Base-by-base conservation (phyloP, 2,329 filamentous ascomycete species). In the Samsoniella hepiali region DNA sequence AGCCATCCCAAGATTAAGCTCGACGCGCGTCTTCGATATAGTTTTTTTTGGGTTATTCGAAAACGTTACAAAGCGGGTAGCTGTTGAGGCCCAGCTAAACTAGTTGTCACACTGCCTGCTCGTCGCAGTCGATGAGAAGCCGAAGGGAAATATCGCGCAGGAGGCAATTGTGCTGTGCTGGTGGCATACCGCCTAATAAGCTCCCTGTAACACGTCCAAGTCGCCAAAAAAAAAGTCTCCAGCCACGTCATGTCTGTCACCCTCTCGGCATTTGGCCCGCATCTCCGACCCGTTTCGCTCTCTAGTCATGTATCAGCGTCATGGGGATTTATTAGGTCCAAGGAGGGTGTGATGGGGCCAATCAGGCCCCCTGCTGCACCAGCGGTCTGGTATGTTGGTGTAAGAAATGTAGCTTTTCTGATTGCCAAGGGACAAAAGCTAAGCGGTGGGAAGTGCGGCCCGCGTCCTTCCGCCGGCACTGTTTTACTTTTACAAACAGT, bases 361-460 rank as follows among this genome's bases (percentile, higher is more conserved):
- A 45, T 45, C 22, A 61, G 49, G 22, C 45, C n/a, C 17, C 15
- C n/a, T 42, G 34, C 8, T 38, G 8, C 27, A 44, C 17, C 49
- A 8, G 50, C 31, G 49, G 58, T 53, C 58, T 60, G 49, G 58
- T n/a, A 54, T 61, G 29, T 17, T 32, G 5, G 9, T 47, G 45
- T 6, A 32, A 40, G 7, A 4, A 10, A 27, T 45, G 58, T 27
- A 6, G 22, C 22, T 27, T 29, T 36, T 11, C 13, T 34, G 7
- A 34, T 36, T 11, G 9, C 36, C 6, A 61, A 36, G 32, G n/a
- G 31, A 3, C 38, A 27, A 45, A 7, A 45, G 38, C 58, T 47
- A 54, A 22, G 58, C 3, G 50, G 49, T 54, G 40, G 58, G 8
- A 61, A 54, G 10, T 61, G 58, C 58, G 58, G 58, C 58, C 50